Evolutionary conservation across 208 protist species (phyloP), one percentile per base, ranked within the genome.

Genomic region (Eutreptiella sp.): DNA sequence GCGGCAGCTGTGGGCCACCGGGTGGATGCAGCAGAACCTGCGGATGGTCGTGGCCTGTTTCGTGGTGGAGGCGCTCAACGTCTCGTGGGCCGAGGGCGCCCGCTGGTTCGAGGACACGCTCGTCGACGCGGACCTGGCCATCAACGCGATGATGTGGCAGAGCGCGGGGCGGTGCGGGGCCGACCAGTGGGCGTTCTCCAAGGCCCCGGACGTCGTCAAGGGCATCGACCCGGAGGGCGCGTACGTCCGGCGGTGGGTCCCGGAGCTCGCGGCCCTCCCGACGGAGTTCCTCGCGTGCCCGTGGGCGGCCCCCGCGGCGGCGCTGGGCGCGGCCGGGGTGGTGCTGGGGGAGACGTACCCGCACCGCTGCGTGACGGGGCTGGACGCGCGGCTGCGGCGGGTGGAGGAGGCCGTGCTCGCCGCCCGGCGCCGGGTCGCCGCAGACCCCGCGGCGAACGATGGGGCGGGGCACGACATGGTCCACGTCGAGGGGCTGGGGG

Each of bases 51-150:
- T 68, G 4, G 63, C 53, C 3, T 57, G 35, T n/a, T 64, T 68
- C 39, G 36, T 68, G 28, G 32, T 42, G 31, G 72, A 76, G 63
- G 53, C 68, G 32, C 19, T 79, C 38, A 34, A 62, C 5, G 50
- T 79, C 1, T 68, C 75, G 46, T 79, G 73, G 73, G 57, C 69
- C 26, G 32, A 63, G 34, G 73, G 73, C 26, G 73, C 63, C 2
- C 60, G 63, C 34, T 79, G 47, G 34, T 79, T 79, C 52, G 66
- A 76, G 38, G 28, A 32, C 5, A 43, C 50, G 1, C 48, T 79
- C 4, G 16, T 79, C 5, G 73, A 79, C 54, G 31, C 54, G 28
- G 73, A 79, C 31, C 29, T 42, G 1, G n/a, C 29, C 11, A 42
- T 3, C 19, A 55, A 55, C 21, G 3, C 3, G n/a, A 23, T 35